These are phyloP conservation scores for Colletotrichum acutatum DNA, from an alignment of 2,329 filamentous ascomycete genomes.

Conservation along the genomic window DNA sequence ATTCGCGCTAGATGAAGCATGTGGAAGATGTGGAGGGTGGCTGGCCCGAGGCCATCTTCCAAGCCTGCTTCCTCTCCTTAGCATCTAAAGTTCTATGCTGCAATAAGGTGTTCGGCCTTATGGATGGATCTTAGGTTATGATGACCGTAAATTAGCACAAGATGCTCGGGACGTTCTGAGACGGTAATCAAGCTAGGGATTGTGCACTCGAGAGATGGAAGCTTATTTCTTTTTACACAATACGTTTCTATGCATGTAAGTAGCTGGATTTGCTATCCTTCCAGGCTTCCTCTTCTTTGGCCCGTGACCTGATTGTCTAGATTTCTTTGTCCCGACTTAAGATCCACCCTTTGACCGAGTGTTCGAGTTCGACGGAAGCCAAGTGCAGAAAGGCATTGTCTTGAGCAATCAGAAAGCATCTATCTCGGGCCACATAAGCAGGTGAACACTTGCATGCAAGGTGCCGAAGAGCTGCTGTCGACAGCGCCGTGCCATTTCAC, in stretches of 20 bases:
- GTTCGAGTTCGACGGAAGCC: background rate
- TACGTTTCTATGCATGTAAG: no score
- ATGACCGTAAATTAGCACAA: background rate
- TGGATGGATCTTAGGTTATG: background rate
- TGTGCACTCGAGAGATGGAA: background rate
- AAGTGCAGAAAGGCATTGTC: background rate
- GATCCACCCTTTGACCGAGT: background rate
- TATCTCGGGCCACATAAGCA: background rate
- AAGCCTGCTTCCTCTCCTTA: background rate
- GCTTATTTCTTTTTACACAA: background rate
- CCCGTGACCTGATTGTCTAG: background rate
- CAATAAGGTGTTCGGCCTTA: background rate
- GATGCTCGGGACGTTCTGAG: background rate
- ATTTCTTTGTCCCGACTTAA: background rate
- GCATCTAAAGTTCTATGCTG: background rate
- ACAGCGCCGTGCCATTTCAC: constrained; percentile 3
- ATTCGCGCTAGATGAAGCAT: background rate
- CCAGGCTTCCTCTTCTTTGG: background rate
- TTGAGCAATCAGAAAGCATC: background rate
- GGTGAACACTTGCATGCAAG: constrained; percentile 3
- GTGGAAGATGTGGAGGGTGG: background rate
- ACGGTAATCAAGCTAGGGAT: background rate
- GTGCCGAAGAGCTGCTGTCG: background rate
- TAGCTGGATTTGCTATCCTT: background rate
- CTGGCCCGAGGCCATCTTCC: background rate